These are phyloP conservation scores for Melastoma candidum DNA, from an alignment of 441 rosid species.

Conservation along the genomic window DNA sequence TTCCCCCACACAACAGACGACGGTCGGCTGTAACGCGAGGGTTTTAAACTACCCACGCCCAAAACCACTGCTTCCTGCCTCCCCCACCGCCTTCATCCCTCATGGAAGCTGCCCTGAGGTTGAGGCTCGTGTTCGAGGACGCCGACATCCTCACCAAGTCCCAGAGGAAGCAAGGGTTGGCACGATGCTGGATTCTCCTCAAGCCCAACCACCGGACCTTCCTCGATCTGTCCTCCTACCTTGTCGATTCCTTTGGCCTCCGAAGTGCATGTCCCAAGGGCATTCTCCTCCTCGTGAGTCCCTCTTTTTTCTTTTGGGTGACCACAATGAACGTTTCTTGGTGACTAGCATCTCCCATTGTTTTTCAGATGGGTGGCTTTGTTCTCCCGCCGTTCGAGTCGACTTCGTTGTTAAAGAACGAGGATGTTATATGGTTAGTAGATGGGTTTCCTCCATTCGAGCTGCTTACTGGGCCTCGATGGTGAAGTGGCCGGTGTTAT, in stretches of 20 bases:
- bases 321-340: neutral
- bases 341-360: neutral
- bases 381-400: conserved; percentile 81
- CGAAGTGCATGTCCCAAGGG: conserved; percentile 53
- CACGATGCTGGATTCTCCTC: conserved; percentile 72
- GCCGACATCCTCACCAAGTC: conserved; percentile 35
- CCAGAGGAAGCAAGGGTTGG: conserved; percentile 46
- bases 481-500: neutral
- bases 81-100: neutral
- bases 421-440: conserved; percentile 64
- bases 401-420: conserved; percentile 60
- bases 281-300: conserved; percentile 55
- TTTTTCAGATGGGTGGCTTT: conserved; percentile 83
- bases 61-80: neutral
- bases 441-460: neutral
- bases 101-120: conserved; percentile 41
- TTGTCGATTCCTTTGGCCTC: conserved; percentile 49
- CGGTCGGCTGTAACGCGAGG: too few relatives aligned
- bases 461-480: neutral
- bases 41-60: too few relatives aligned
- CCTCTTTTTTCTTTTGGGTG: neutral
- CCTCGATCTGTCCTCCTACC: conserved; percentile 52
- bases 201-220: conserved; percentile 62
- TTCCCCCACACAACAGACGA: too few relatives aligned
- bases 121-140: conserved; percentile 55